Evolutionary conservation across 305 asterid genomes (phyloP).

Genomic region (Fraxinus xanthoxyloides): DNA sequence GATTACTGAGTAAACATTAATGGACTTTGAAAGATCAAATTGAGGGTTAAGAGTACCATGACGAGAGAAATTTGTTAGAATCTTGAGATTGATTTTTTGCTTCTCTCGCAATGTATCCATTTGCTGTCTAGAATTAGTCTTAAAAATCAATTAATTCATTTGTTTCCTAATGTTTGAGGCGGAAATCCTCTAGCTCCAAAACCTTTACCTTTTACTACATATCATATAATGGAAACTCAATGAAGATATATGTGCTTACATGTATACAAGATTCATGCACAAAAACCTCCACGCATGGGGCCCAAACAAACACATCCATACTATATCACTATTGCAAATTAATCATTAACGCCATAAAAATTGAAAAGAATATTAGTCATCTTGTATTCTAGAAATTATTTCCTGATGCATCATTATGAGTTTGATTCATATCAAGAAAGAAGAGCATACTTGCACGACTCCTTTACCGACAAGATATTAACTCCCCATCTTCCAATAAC

Average conservation of each 20-base stretch:
- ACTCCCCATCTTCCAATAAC: constrained; percentile 84
- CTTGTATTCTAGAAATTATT: not conserved
- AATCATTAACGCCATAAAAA: not conserved
- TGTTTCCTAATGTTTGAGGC: not conserved
- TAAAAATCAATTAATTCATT: not conserved
- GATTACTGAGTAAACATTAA: not conserved
- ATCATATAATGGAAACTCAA: not conserved
- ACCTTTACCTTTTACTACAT: not conserved
- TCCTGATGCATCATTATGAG: not conserved
- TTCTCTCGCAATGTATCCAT: not conserved
- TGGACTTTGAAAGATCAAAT: not conserved
- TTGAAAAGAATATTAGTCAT: not conserved
- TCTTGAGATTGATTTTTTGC: not conserved
- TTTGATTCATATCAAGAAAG: constrained; percentile 1
- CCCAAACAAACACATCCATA: not conserved
- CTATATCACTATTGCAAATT: not conserved
- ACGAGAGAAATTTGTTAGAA: not conserved
- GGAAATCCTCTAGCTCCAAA: not conserved
- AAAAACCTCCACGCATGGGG: not conserved
- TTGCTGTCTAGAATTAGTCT: not conserved
- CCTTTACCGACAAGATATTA: constrained; percentile 72
- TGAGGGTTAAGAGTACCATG: not conserved
- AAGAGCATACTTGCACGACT: constrained; percentile 75
- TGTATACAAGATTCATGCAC: not conserved
- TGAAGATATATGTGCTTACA: not conserved